phyloP scores from a whole-genome alignment of 1,284 basidiomycete species.

The Ustilago curta region DNA sequence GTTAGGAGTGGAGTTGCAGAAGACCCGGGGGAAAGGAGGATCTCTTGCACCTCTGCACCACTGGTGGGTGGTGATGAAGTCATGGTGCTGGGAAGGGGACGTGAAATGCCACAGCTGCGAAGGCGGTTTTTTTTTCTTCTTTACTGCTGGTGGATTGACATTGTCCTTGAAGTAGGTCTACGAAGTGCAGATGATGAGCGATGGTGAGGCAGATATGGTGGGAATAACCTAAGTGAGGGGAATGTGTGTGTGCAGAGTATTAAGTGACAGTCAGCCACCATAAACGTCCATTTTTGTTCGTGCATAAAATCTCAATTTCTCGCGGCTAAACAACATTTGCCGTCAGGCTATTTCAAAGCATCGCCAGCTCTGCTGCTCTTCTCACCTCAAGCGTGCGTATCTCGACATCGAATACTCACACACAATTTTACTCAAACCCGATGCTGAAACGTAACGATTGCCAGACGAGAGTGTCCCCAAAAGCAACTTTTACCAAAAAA shows the following conservation, averaged over 20 bases:
- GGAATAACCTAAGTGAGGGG: not conserved
- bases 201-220: not conserved
- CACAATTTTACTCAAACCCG: no score
- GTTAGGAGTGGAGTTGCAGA: slow-evolving; percentile 13
- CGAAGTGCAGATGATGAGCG: slow-evolving; percentile 1
- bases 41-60: slow-evolving; percentile 16
- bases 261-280: not conserved
- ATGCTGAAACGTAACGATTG: not conserved
- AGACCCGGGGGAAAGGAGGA: slow-evolving; percentile 18
- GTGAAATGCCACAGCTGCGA: not conserved
- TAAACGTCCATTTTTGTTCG: no score
- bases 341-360: not conserved
- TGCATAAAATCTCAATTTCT: no score
- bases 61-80: not conserved
- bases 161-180: not conserved
- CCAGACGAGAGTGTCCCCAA: not conserved
- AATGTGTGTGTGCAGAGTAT: not conserved
- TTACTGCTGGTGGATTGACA: not conserved
- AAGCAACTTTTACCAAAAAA: not conserved
- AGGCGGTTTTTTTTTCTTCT: not conserved
- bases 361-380: not conserved
- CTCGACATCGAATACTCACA: no score
- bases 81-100: not conserved
- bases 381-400: no score
- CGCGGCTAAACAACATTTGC: no score